A percentile compares a stretch with the other conserved stretches of the same genome.
These are phyloP conservation scores for Candida khao-thaluensis DNA, from an alignment of 805 yeast genomes.

Conservation along the genomic window DNA sequence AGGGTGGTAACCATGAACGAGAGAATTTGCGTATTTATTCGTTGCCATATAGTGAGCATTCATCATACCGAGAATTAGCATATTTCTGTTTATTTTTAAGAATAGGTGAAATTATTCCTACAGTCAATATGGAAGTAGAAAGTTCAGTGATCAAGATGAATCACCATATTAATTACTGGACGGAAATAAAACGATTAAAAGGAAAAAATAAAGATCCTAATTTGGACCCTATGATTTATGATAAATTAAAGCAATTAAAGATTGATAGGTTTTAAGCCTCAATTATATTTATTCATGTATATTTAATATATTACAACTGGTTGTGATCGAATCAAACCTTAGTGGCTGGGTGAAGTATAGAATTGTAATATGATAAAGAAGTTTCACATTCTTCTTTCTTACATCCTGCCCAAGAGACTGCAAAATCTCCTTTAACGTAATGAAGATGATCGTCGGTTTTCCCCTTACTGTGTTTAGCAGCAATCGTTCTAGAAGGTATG, in stretches of 20 bases:
- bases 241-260: conserved; percentile 8
- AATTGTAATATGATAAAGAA: conserved; percentile 34
- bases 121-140: conserved; percentile 55
- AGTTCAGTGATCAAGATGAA: conserved; percentile 28
- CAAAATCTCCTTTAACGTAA: conserved; percentile 66
- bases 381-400: conserved; percentile 51
- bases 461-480: conserved; percentile 27
- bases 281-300: background rate
- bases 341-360: conserved; percentile 8
- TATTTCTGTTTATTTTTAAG: conserved; percentile 57
- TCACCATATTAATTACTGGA: conserved; percentile 34
- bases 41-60: conserved; percentile 93
- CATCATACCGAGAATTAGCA: conserved; percentile 78
- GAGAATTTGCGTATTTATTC: conserved; percentile 45
- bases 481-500: conserved; percentile 51
- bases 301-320: background rate
- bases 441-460: conserved; percentile 40
- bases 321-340: background rate
- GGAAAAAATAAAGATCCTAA: conserved; percentile 5
- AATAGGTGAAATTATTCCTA: conserved; percentile 64
- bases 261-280: conserved; percentile 7
- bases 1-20: conserved; percentile 21
- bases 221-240: conserved; percentile 14
- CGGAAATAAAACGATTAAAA: conserved; percentile 18
- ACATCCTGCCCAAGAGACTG: conserved; percentile 62